Evolutionary conservation across 768 basidiomycete genomes (phyloP).

Genomic region (Fomitopsis pulvina): DNA sequence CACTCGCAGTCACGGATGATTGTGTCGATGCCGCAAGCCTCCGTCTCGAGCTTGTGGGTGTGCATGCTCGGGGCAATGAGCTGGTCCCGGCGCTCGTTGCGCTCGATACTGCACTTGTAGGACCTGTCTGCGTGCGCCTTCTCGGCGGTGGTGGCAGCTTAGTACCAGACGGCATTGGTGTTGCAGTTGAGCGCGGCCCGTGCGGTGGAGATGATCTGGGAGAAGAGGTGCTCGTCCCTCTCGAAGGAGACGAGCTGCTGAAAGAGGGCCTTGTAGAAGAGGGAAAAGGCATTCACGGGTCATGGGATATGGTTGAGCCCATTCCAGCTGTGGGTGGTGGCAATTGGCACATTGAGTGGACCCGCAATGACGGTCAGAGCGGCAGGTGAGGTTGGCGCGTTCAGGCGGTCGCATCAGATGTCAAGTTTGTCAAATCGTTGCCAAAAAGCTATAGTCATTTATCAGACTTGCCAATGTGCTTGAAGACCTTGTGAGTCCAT

Average conservation of each 20-base stretch:
- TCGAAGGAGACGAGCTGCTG: constrained; percentile 26
- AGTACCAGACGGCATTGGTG: constrained; percentile 42
- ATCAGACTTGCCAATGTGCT: too few species aligned
- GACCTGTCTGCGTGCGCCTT: constrained; percentile 26
- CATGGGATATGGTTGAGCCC: constrained; percentile 55
- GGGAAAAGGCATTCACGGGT: constrained; percentile 64
- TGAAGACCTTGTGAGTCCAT: too few species aligned
- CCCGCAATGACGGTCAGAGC: too few species aligned
- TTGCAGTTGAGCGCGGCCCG: constrained; percentile 53
- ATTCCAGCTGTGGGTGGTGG: constrained; percentile 6
- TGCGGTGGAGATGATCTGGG: constrained; percentile 64
- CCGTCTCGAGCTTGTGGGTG: constrained; percentile 21
- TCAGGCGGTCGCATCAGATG: too few species aligned
- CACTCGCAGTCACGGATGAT: neutral
- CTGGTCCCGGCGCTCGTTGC: constrained; percentile 25
- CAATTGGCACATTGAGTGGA: neutral
- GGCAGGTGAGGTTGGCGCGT: too few species aligned
- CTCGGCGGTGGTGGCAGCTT: constrained; percentile 50
- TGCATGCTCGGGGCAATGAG: constrained; percentile 29
- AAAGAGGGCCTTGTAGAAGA: constrained; percentile 61
- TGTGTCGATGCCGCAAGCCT: constrained; percentile 10
- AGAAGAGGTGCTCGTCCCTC: constrained; percentile 44
- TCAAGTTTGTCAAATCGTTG: too few species aligned
- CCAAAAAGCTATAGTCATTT: too few species aligned
- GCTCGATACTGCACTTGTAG: constrained; percentile 13